Evolutionary conservation across 345 rosid species (phyloP).

Genomic region (Ricinus communis): DNA sequence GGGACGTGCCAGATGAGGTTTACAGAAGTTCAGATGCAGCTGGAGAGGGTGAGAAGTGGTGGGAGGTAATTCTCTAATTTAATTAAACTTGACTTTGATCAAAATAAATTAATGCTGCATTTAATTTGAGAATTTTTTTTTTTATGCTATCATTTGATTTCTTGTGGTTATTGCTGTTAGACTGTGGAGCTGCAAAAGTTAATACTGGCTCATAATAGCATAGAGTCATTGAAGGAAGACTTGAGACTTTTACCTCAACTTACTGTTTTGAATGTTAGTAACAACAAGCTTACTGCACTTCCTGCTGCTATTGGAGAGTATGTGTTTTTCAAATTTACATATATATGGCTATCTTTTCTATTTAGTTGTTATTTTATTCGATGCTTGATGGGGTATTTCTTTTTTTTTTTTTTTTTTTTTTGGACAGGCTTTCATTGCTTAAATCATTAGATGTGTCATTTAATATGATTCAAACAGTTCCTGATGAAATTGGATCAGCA

Average conservation of each 20-base stretch:
- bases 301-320: slow-evolving; percentile 87
- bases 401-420: background rate
- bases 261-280: slow-evolving; percentile 75
- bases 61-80: slow-evolving; percentile 71
- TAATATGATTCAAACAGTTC: slow-evolving; percentile 55
- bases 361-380: background rate
- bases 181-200: slow-evolving; percentile 87
- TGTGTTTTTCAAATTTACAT: slow-evolving; percentile 24
- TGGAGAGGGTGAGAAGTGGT: slow-evolving; percentile 88
- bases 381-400: background rate
- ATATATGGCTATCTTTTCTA: background rate
- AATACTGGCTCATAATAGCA: slow-evolving; percentile 84
- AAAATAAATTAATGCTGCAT: slow-evolving; percentile 1
- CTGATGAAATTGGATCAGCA: slow-evolving; percentile 83
- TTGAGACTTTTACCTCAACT: slow-evolving; percentile 61
- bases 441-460: slow-evolving; percentile 82
- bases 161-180: slow-evolving; percentile 32
- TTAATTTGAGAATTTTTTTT: background rate
- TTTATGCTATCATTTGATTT: background rate
- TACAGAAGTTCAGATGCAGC: slow-evolving; percentile 57
- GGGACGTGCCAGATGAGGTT: slow-evolving; percentile 78
- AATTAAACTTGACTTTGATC: background rate
- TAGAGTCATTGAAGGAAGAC: slow-evolving; percentile 76
- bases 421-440: slow-evolving; percentile 69
- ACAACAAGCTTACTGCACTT: slow-evolving; percentile 64